These are phyloP conservation scores for Hygrophorus pudorinus DNA, from an alignment of 768 basidiomycete species.

Conservation along the genomic window DNA sequence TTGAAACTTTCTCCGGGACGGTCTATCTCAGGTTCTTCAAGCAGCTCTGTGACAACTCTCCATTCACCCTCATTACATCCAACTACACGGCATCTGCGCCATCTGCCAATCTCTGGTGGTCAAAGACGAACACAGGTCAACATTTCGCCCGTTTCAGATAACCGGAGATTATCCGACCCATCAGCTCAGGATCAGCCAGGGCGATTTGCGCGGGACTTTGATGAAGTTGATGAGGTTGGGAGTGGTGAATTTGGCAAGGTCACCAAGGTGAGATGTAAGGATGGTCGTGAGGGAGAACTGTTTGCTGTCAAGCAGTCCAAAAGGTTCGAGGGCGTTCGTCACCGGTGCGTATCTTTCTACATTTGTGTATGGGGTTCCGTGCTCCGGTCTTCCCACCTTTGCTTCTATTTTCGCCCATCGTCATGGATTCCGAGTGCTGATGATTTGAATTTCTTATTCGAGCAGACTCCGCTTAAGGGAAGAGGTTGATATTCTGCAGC, in stretches of 20 bases:
- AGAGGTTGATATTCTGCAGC: slow-evolving; percentile 86
- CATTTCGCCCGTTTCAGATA: neutral
- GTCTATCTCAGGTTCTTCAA: slow-evolving; percentile 51
- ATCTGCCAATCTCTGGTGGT: too few relatives aligned
- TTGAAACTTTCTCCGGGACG: slow-evolving; percentile 32
- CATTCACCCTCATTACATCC: slow-evolving; percentile 34
- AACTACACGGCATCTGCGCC: too few relatives aligned
- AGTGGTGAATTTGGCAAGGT: slow-evolving; percentile 92
- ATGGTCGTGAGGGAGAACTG: slow-evolving; percentile 37
- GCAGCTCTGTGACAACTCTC: slow-evolving; percentile 34
- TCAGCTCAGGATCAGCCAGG: slow-evolving; percentile 44
- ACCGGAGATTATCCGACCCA: slow-evolving; percentile 27
- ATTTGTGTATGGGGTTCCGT: slow-evolving; percentile 8
- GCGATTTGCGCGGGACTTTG: slow-evolving; percentile 73
- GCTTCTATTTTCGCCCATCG: slow-evolving; percentile 5
- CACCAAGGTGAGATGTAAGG: slow-evolving; percentile 71
- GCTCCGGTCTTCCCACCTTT: slow-evolving; percentile 7
- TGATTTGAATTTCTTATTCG: too few relatives aligned
- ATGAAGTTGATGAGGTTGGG: slow-evolving; percentile 73
- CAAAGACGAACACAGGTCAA: too few relatives aligned
- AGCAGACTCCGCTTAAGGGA: slow-evolving; percentile 76
- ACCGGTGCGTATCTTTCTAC: slow-evolving; percentile 51
- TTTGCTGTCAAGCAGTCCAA: slow-evolving; percentile 95
- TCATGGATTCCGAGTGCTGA: slow-evolving; percentile 9
- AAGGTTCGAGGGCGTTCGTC: slow-evolving; percentile 81